Percentiles rank a stretch among this genome's conserved stretches.
Conservation (phyloP, 805 yeast genomes). For the Zygosaccharomyces rouxii region DNA sequence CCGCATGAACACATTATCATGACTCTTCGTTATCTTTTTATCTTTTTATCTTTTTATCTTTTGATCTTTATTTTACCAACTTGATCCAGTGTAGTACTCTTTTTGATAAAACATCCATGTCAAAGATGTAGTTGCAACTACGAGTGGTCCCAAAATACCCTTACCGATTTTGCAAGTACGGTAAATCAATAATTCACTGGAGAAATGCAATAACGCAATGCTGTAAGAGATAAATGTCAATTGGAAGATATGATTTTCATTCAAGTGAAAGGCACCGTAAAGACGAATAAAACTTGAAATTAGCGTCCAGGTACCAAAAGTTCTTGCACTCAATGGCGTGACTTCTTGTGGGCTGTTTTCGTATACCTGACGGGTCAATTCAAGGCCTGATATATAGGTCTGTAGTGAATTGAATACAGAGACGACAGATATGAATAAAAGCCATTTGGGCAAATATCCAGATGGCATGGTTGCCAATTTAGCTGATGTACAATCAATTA, state of each 20-base stretch:
- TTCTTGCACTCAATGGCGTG: conserved; percentile 76
- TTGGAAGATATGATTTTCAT: conserved; percentile 66
- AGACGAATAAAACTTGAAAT: conserved; percentile 78
- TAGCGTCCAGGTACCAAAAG: conserved; percentile 97
- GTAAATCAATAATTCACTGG: conserved; percentile 74
- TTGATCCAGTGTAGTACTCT: conserved; percentile 50
- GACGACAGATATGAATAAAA: conserved; percentile 78
- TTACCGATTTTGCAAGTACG: conserved; percentile 79
- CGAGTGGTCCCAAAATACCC: conserved; percentile 84
- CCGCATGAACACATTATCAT: conserved; percentile 3
- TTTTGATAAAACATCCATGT: conserved; percentile 77
- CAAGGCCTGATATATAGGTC: conserved; percentile 70
- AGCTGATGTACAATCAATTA: conserved; percentile 32
- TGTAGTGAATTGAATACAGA: conserved; percentile 88
- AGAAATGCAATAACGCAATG: conserved; percentile 81
- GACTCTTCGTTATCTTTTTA: background rate
- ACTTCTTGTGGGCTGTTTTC: conserved; percentile 57
- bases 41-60: too few relatives aligned
- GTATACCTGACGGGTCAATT: conserved; percentile 77
- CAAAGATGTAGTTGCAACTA: conserved; percentile 70
- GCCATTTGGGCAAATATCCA: conserved; percentile 72
- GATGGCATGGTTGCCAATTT: conserved; percentile 35
- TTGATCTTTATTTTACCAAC: conserved; percentile 16
- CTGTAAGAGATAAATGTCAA: conserved; percentile 74
- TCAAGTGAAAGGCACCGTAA: conserved; percentile 77